A percentile compares a stretch with the other conserved stretches of the same genome.
phyloP scores from a whole-genome alignment of 1,284 basidiomycete genomes.

The Somion occarium region DNA sequence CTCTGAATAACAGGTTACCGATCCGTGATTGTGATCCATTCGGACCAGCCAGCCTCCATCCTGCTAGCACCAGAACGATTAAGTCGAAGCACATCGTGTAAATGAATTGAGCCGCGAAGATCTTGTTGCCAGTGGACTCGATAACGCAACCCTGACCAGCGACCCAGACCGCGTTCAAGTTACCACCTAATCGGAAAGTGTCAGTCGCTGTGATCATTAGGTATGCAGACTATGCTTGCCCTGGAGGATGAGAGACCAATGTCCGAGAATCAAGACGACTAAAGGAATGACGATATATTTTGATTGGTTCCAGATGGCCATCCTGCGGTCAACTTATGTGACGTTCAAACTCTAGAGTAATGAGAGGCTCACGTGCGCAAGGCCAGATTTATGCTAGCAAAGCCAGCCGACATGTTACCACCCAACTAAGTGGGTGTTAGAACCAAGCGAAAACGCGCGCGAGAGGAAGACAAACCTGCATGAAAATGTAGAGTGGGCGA shows the following conservation, averaged over 20 bases:
- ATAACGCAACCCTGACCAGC: conserved; percentile 46
- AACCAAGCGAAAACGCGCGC: no score
- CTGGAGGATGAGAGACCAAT: conserved; percentile 65
- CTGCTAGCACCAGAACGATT: conserved; percentile 25
- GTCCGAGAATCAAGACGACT: conserved; percentile 59
- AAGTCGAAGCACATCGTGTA: conserved; percentile 31
- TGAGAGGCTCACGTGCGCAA: conserved; percentile 53
- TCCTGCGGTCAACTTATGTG: conserved; percentile 31
- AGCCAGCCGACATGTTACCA: conserved; percentile 66
- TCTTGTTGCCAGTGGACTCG: conserved; percentile 46
- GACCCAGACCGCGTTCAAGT: conserved; percentile 55
- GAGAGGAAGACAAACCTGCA: conserved; percentile 52
- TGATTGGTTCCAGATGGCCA: conserved; percentile 66
- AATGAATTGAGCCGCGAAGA: conserved; percentile 44
- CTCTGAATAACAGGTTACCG: conserved; percentile 60
- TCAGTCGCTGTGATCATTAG: conserved; percentile 18
- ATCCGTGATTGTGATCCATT: conserved; percentile 36
- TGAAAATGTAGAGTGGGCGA: conserved; percentile 69
- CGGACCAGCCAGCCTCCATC: conserved; percentile 45
- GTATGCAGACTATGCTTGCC: conserved; percentile 10
- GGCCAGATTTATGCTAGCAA: conserved; percentile 73
- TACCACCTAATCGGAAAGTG: conserved; percentile 39
- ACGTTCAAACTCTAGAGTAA: conserved; percentile 25
- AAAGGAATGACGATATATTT: conserved; percentile 53
- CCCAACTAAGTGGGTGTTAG: conserved; percentile 36